Percentiles rank a stretch among this genome's conserved stretches.
phyloP scores from a whole-genome alignment of 495 filamentous ascomycete species.

The Astrothelium subdiscretum region DNA sequence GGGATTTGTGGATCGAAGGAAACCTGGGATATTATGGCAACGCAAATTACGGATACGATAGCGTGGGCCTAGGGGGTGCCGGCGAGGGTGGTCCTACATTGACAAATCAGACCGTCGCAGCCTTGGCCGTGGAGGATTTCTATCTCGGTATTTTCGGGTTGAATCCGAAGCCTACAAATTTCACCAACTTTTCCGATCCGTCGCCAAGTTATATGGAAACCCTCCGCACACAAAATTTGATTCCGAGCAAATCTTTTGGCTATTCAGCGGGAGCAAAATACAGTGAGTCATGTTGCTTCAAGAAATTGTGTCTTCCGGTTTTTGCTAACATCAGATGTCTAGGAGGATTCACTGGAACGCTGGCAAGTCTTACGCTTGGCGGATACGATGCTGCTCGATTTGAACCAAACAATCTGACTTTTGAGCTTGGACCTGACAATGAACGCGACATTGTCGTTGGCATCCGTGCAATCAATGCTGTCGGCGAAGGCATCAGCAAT shows the following conservation, averaged over 20 bases:
- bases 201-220: slow-evolving; percentile 21
- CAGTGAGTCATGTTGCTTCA: background rate
- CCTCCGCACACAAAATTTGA: slow-evolving; percentile 20
- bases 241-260: slow-evolving; percentile 24
- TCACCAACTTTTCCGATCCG: slow-evolving; percentile 21
- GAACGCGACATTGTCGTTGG: slow-evolving; percentile 21
- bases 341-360: slow-evolving; percentile 18
- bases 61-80: slow-evolving; percentile 17
- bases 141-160: slow-evolving; percentile 25
- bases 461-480: slow-evolving; percentile 21
- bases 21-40: slow-evolving; percentile 19
- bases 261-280: slow-evolving; percentile 28
- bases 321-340: background rate
- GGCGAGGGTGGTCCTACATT: slow-evolving; percentile 20
- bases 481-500: slow-evolving; percentile 5
- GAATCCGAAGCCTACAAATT: slow-evolving; percentile 27
- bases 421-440: slow-evolving; percentile 20
- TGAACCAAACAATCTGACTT: slow-evolving; percentile 16
- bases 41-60: slow-evolving; percentile 26
- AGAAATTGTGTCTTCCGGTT: background rate
- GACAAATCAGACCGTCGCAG: slow-evolving; percentile 21
- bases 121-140: slow-evolving; percentile 19
- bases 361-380: slow-evolving; percentile 25
- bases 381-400: slow-evolving; percentile 26
- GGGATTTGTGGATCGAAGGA: slow-evolving; percentile 18